These are phyloP conservation scores for Venustampulla echinocandica DNA, from an alignment of 495 filamentous ascomycete species.

Conservation along the genomic window DNA sequence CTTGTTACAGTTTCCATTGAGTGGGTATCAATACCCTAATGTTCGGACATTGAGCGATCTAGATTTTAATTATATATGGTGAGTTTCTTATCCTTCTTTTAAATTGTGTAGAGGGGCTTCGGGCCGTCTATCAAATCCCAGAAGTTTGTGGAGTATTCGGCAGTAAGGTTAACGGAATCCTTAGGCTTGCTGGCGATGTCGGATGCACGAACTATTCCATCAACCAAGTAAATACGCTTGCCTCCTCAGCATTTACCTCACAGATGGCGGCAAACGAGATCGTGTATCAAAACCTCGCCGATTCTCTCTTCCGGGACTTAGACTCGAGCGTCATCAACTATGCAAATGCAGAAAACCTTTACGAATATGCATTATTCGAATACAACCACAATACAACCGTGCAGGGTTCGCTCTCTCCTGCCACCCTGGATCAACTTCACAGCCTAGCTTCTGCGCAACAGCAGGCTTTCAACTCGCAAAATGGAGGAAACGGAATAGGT, in stretches of 20 bases:
- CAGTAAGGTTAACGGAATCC: neutral
- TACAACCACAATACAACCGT: constrained; percentile 55
- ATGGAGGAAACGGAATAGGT: constrained; percentile 32
- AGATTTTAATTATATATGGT: constrained; percentile 46
- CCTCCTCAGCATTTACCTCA: constrained; percentile 29
- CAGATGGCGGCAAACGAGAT: constrained; percentile 30
- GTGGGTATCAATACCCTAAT: constrained; percentile 56
- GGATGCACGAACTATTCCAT: constrained; percentile 38
- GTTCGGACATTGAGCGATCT: constrained; percentile 38
- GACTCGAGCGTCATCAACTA: constrained; percentile 31
- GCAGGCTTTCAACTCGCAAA: constrained; percentile 49
- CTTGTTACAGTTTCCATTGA: constrained; percentile 38
- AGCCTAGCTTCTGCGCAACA: constrained; percentile 51
- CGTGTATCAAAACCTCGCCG: constrained; percentile 43
- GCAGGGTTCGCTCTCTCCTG: constrained; percentile 27
- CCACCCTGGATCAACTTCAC: constrained; percentile 41
- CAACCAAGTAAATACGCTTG: constrained; percentile 31
- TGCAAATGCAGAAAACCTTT: constrained; percentile 15
- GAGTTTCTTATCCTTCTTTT: constrained; percentile 3
- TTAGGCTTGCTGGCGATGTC: constrained; percentile 41
- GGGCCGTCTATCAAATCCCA: too few relatives aligned
- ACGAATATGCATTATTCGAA: constrained; percentile 48
- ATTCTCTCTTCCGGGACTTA: constrained; percentile 26
- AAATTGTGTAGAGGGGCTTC: too few relatives aligned
- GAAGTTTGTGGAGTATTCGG: too few relatives aligned